Conservation (phyloP, 1,284 basidiomycete species). For the Polyporus tsugae region DNA sequence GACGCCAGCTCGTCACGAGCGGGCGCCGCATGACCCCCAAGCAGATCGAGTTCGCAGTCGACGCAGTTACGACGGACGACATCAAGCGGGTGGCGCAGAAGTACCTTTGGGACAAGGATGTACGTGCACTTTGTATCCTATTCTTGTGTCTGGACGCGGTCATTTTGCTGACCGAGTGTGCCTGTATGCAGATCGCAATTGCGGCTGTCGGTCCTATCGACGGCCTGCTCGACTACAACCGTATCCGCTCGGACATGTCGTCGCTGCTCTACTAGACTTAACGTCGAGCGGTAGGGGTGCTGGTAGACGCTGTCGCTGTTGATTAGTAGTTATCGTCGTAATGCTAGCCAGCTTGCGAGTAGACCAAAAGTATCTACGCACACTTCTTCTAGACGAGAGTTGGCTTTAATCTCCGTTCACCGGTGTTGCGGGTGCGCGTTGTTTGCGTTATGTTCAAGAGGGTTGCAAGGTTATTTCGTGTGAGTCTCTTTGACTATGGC, state of each 20-base stretch:
- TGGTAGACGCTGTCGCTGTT: conserved; percentile 24
- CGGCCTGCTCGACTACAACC: conserved; percentile 88
- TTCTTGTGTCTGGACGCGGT: neutral
- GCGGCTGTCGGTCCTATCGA: conserved; percentile 89
- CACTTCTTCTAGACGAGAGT: conserved; percentile 22
- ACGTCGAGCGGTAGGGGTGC: neutral
- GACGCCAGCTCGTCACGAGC: conserved; percentile 94
- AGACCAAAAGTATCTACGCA: conserved; percentile 35
- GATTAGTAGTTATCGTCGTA: conserved; percentile 33
- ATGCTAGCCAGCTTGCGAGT: conserved; percentile 34
- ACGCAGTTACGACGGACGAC: conserved; percentile 89
- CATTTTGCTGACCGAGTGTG: neutral
- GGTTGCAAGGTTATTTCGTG: neutral
- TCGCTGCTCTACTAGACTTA: conserved; percentile 72
- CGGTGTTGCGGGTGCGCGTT: neutral
- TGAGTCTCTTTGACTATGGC: neutral
- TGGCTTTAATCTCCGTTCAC: conserved; percentile 17
- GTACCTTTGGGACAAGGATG: conserved; percentile 97
- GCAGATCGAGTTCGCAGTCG: conserved; percentile 94
- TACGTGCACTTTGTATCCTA: conserved; percentile 49
- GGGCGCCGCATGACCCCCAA: conserved; percentile 91
- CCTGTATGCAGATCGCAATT: conserved; percentile 69
- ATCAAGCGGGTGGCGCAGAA: conserved; percentile 96
- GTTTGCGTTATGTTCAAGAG: neutral
- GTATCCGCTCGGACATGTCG: conserved; percentile 83